phyloP scores from a whole-genome alignment of 2,329 filamentous ascomycete species.

The Daldinia eschscholtzii region DNA sequence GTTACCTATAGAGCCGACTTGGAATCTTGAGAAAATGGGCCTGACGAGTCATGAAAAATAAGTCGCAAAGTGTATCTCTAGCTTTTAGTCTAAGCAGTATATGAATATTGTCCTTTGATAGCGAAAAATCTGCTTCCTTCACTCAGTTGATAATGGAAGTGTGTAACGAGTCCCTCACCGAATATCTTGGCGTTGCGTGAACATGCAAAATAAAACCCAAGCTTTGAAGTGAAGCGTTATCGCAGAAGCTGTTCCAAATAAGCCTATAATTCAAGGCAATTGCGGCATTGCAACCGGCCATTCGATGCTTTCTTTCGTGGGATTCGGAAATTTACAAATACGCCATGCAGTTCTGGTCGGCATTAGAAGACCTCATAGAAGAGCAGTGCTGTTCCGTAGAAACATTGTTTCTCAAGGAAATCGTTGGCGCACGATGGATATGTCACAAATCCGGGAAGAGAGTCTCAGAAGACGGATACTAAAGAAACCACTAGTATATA shows the following conservation, averaged over 20 bases:
- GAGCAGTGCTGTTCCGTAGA: not conserved
- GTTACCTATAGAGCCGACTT: conserved; percentile 18
- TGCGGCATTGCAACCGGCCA: not conserved
- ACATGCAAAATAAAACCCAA: not conserved
- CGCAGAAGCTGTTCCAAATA: not conserved
- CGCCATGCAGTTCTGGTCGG: conserved; percentile 15
- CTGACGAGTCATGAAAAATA: conserved; percentile 32
- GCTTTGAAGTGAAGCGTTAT: not conserved
- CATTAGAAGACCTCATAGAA: conserved; percentile 3
- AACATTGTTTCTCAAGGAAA: not conserved
- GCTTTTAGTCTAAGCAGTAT: not conserved
- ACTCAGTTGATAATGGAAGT: not conserved
- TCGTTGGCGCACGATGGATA: conserved; percentile 19
- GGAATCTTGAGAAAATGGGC: conserved; percentile 3
- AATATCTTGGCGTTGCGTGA: not conserved
- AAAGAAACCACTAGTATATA: conserved; percentile 27
- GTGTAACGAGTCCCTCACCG: not conserved
- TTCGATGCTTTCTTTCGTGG: conserved; percentile 4
- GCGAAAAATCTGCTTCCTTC: not conserved
- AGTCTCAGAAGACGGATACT: conserved; percentile 13
- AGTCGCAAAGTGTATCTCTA: conserved; percentile 32
- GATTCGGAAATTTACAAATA: conserved; percentile 9
- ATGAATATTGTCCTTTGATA: conserved; percentile 6
- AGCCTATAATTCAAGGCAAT: conserved; percentile 8
- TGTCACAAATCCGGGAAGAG: conserved; percentile 12